A percentile compares a stretch with the other conserved stretches of the same genome.
phyloP scores from a whole-genome alignment of 352 stramenopile genomes.

The Phytophthora pseudosyringae region DNA sequence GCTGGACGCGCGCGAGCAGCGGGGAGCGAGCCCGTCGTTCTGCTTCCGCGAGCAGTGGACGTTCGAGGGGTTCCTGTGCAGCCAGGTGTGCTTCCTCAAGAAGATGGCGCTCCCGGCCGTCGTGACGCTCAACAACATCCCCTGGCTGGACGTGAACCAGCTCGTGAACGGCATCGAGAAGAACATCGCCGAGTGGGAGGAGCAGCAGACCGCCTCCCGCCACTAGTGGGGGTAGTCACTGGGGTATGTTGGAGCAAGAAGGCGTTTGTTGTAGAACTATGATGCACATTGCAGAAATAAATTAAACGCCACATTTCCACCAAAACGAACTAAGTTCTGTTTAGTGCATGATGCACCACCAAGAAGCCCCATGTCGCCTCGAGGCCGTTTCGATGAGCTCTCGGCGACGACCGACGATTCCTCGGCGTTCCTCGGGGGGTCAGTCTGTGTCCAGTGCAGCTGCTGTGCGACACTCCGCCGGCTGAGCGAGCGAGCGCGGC shows the following conservation, averaged over 20 bases:
- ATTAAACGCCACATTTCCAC: constrained; percentile 34
- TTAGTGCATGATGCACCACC: background rate
- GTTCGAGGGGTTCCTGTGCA: constrained; percentile 52
- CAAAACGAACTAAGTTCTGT: background rate
- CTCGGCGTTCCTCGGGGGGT: constrained; percentile 9
- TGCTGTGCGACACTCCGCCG: constrained; percentile 24
- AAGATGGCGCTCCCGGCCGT: constrained; percentile 63
- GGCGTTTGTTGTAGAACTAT: constrained; percentile 45
- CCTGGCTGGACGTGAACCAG: constrained; percentile 59
- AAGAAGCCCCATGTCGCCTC: background rate
- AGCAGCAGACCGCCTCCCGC: constrained; percentile 28
- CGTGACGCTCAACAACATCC: constrained; percentile 62
- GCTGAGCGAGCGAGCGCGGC: constrained; percentile 9
- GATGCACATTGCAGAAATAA: constrained; percentile 47
- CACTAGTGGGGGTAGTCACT: constrained; percentile 31
- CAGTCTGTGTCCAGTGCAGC: constrained; percentile 23
- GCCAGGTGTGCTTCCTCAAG: constrained; percentile 69
- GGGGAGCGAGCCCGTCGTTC: constrained; percentile 50
- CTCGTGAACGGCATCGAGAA: constrained; percentile 63
- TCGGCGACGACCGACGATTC: constrained; percentile 20
- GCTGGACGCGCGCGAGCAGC: constrained; percentile 53
- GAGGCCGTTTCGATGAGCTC: constrained; percentile 2
- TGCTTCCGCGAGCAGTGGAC: constrained; percentile 65
- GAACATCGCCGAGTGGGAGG: constrained; percentile 66
- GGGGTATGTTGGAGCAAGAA: constrained; percentile 33